These are phyloP conservation scores for Leishmania guyanensis DNA, from an alignment of 208 protist species.

Conservation along the genomic window DNA sequence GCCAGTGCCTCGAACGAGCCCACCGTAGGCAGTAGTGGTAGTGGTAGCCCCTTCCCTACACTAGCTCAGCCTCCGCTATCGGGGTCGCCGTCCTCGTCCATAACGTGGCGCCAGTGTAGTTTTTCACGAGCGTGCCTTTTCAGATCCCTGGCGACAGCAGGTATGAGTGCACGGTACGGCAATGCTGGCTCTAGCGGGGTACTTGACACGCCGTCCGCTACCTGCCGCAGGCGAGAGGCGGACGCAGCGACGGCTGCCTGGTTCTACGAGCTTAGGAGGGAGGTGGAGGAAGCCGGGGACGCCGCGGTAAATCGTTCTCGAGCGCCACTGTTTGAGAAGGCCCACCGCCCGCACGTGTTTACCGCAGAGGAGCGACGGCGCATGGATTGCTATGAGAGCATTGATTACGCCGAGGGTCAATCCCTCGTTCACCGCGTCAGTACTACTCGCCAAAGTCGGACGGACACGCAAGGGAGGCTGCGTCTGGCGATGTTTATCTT, in stretches of 20 bases:
- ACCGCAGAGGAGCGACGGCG: conserved; percentile 57
- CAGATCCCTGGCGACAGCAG: not conserved
- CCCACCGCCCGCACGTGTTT: conserved; percentile 55
- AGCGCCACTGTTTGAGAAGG: conserved; percentile 53
- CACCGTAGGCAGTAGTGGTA: not conserved
- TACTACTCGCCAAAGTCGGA: conserved; percentile 20
- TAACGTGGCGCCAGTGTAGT: not conserved
- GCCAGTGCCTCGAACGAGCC: not conserved
- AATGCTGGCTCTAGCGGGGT: not conserved
- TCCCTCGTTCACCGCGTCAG: conserved; percentile 50
- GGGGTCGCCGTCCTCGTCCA: not conserved
- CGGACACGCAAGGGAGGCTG: conserved; percentile 43
- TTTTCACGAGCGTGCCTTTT: not conserved
- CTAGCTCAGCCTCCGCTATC: not conserved
- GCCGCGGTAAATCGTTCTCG: conserved; percentile 44
- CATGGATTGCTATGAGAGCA: conserved; percentile 85
- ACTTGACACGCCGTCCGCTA: not conserved
- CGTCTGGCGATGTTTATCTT: conserved; percentile 64
- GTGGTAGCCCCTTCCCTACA: not conserved
- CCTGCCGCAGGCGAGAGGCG: conserved; percentile 12
- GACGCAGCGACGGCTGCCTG: conserved; percentile 46
- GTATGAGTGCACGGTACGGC: not conserved
- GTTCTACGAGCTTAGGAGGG: conserved; percentile 49
- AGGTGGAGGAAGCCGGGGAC: conserved; percentile 51
- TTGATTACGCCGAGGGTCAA: conserved; percentile 75